A percentile compares a stretch with the other conserved stretches of the same genome.
Evolutionary conservation across 768 basidiomycete species (phyloP).

Genomic region (Leucocoprinus birnbaumii): DNA sequence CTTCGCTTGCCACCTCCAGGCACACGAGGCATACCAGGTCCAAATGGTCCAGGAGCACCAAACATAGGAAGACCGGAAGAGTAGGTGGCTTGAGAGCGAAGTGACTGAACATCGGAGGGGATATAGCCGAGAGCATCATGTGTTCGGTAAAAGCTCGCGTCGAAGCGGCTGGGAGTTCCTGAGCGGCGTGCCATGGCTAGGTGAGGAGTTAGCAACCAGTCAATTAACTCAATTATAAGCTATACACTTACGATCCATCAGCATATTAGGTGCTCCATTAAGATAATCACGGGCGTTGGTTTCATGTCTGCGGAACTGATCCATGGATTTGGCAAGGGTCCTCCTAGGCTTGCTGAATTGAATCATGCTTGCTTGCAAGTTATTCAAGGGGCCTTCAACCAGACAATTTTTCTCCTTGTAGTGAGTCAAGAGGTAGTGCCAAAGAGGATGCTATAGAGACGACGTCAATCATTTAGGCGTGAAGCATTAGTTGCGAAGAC

Average conservation of each 20-base stretch:
- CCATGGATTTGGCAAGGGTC: slow-evolving; percentile 84
- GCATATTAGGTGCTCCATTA: slow-evolving; percentile 37
- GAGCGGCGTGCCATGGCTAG: slow-evolving; percentile 58
- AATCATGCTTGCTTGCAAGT: slow-evolving; percentile 97
- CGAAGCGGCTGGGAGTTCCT: slow-evolving; percentile 92
- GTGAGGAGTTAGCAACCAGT: background rate
- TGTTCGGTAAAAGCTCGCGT: slow-evolving; percentile 92
- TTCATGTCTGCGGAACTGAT: slow-evolving; percentile 92
- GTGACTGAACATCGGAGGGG: slow-evolving; percentile 92
- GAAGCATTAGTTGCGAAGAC: slow-evolving; percentile 1
- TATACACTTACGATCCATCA: slow-evolving; percentile 47
- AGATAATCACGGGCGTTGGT: slow-evolving; percentile 83
- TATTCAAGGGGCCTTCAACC: slow-evolving; percentile 95
- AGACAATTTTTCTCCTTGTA: slow-evolving; percentile 95
- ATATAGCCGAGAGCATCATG: slow-evolving; percentile 94
- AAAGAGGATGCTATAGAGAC: slow-evolving; percentile 81
- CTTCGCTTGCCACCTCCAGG: slow-evolving; percentile 70
- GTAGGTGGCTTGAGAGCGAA: slow-evolving; percentile 95
- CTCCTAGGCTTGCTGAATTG: slow-evolving; percentile 98
- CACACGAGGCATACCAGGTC: slow-evolving; percentile 62
- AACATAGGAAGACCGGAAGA: slow-evolving; percentile 91
- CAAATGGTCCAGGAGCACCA: slow-evolving; percentile 65
- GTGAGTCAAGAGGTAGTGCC: slow-evolving; percentile 97
- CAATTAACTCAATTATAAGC: background rate
- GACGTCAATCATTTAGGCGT: slow-evolving; percentile 7